These are phyloP conservation scores for Lactifluus pinguis DNA, from an alignment of 768 basidiomycete species.

Conservation along the genomic window DNA sequence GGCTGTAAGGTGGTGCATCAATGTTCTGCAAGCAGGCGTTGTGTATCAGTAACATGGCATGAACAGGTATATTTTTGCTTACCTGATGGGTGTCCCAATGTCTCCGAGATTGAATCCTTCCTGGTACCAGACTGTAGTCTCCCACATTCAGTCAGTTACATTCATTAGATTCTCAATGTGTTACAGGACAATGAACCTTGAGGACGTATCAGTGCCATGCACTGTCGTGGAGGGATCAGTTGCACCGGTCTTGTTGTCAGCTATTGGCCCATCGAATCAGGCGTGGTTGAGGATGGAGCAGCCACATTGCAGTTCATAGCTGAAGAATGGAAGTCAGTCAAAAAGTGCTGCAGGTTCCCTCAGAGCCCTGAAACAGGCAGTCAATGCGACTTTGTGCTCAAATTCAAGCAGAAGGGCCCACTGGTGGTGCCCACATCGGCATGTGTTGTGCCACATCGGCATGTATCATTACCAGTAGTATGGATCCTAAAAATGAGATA, in stretches of 20 bases:
- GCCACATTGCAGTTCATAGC: conserved; percentile 60
- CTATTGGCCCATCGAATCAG: conserved; percentile 70
- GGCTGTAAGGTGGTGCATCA: too few species aligned
- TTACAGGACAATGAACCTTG: conserved; percentile 50
- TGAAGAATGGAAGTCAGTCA: conserved; percentile 62
- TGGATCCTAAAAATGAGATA: too few species aligned
- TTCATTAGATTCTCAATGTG: conserved; percentile 50
- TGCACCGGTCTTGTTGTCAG: conserved; percentile 55
- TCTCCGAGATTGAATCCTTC: conserved; percentile 52
- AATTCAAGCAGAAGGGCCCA: conserved; percentile 30
- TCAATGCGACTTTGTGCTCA: conserved; percentile 66
- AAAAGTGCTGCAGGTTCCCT: conserved; percentile 68
- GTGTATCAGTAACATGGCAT: too few species aligned
- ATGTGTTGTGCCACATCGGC: too few species aligned
- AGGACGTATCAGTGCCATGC: conserved; percentile 59
- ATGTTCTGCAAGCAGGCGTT: too few species aligned
- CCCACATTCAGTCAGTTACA: conserved; percentile 49
- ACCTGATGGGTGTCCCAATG: too few species aligned
- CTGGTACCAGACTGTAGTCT: conserved; percentile 67
- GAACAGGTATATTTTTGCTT: too few species aligned
- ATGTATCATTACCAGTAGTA: too few species aligned
- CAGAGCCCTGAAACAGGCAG: conserved; percentile 74
- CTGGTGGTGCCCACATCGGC: too few species aligned
- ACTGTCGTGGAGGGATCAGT: conserved; percentile 74
- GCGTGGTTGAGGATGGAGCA: conserved; percentile 48